Evolutionary conservation across 345 rosid species (phyloP), one percentile per base, ranked within the genome.

Genomic region (Moricandia moricandioides): DNA sequence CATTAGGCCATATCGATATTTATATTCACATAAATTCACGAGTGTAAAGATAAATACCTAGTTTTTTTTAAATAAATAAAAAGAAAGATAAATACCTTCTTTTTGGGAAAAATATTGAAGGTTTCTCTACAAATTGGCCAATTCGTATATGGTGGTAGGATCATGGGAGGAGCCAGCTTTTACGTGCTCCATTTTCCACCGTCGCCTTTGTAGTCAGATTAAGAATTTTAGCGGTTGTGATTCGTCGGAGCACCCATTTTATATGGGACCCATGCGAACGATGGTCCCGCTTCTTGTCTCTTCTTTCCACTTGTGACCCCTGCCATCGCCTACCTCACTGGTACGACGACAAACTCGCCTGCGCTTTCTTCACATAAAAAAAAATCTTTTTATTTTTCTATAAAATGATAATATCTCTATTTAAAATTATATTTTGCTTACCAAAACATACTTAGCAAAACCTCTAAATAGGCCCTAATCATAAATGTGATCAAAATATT

Each of bases 271-370:
- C 47, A 26, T 51, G 37, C 34, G 10, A 2, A 1, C 34, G 6
- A 30, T 67, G 81, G 81, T 72, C 81, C 81, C 65, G 45, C 49
- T n/a, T 60, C 52, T 66, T 77, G 81, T 78, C 62, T 78, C 77
- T 78, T 78, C 51, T 61, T 31, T 66, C 81, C 77, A 78, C 81
- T 78, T 67, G 81, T 78, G 77, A 61, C 60, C 43, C 60, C 55
- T 71, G 54, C 62, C 33, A 21, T 70, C 57, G 73, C 81, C 69
- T 71, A 78, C 71, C 51, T 71, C 59, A 71, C 77, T 65, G 55
- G 24, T 21, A 21, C 1, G 68, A 71, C 73, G 73, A 78, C 81
- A 78, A 72, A 34, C 11, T 31, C 58, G 62, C 52, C 39, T 65
- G 56, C 35, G 2, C 52, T 78, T 72, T 66, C 64, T 67, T 71